Base-by-base conservation (phyloP, 768 basidiomycete genomes). In the Naganishia kalamii region DNA sequence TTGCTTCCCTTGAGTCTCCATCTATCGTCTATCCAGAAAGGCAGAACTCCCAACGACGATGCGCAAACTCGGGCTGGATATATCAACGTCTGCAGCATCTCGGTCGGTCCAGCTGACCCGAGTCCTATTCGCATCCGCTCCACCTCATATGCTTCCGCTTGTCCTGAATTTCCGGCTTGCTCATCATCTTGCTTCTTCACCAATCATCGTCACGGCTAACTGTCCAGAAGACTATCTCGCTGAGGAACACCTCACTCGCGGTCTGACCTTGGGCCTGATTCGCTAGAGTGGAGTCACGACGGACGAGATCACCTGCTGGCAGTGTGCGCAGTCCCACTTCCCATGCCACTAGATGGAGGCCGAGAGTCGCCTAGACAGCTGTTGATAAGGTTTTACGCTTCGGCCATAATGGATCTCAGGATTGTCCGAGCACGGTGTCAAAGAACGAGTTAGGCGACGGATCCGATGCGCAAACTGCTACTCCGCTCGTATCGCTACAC, bases 181-280 rank as follows among this genome's bases (percentile, higher is more conserved):
- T 19, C 40, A 7, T 30, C 23, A 50, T 29, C 25, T 3, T 35
- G 33, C 19, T 2, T 35, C 23, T 17, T 33, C 54, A 25, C 54
- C 54, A 57, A 57, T 57, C 54, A 57, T 27, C 35, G 21, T 44
- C n/a, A n/a, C n/a, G n/a, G n/a, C n/a, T n/a, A n/a, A n/a, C n/a
- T n/a, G n/a, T n/a, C n/a, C 3, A 47, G 21, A 5, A 15, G 46
- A 21, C n/a, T 6, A 13, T 3, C 13, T 47, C 8, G n/a, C 13
- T 7, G 15, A 7, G 13, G 46, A 5, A 47, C 8, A 25, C 27
- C 13, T 23, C 46, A 47, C 27, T n/a, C 17, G 43, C 43, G 15
- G 5, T 23, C n/a, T 47, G n/a, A 25, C 21, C 46, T 47, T 41
- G 11, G n/a, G n/a, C n/a, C n/a, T n/a, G n/a, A n/a, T n/a, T n/a